Evolutionary conservation across 768 basidiomycete genomes (phyloP).

Genomic region (Panaeolus papilionaceus): DNA sequence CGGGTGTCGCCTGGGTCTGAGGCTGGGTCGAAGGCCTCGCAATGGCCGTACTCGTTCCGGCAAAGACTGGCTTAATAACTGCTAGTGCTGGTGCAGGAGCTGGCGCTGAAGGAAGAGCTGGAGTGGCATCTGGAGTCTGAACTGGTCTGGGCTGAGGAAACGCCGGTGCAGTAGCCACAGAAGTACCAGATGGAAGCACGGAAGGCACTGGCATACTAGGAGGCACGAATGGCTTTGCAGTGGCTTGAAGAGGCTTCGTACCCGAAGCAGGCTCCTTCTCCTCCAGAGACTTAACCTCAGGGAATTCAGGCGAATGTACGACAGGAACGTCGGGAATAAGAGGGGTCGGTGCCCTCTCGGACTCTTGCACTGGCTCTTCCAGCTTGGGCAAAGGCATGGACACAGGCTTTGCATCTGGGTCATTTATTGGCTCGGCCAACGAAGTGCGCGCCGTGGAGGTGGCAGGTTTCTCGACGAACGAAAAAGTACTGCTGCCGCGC

Average conservation of each 20-base stretch:
- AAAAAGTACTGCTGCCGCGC: constrained; percentile 5
- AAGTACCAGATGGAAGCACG: not conserved
- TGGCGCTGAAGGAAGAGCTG: not conserved
- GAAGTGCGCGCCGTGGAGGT: constrained; percentile 9
- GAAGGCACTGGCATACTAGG: not conserved
- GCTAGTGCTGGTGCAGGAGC: not conserved
- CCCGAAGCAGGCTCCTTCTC: not conserved
- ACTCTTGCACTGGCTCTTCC: not conserved
- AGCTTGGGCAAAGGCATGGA: constrained; percentile 1
- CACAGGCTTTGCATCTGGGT: not conserved
- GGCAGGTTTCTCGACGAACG: not conserved
- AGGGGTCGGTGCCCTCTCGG: not conserved
- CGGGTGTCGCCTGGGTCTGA: not conserved
- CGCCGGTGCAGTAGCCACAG: not conserved
- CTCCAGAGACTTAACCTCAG: not conserved
- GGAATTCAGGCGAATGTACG: not conserved
- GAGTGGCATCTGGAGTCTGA: not conserved
- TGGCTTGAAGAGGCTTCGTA: constrained; percentile 1
- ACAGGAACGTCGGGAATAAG: constrained; percentile 7
- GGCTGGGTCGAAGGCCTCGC: not conserved
- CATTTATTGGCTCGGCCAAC: not conserved
- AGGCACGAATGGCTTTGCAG: constrained; percentile 2
- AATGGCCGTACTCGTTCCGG: not conserved
- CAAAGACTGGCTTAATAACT: not conserved
- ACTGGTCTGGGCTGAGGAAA: constrained; percentile 1